Percentiles rank a stretch among this genome's conserved stretches.
Evolutionary conservation across 75 land plant species (phyloP).

Genomic region (Chamaecyparis obtusa): DNA sequence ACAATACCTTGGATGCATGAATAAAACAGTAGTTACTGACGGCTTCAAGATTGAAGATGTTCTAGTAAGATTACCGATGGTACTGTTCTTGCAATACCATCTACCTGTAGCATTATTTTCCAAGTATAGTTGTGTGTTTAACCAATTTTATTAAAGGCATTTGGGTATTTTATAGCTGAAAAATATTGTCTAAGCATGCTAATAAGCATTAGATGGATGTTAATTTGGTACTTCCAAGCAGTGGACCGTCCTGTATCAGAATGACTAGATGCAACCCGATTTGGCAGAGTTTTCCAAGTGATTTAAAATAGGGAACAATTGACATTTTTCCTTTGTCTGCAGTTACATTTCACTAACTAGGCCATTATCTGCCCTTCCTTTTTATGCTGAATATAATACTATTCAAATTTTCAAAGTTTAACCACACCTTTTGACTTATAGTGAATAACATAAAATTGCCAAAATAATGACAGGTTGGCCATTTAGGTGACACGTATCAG

Average conservation of each 20-base stretch:
- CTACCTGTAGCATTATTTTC: not conserved
- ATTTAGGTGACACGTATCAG: conserved; percentile 84
- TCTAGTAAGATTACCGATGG: not conserved
- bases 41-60: not conserved
- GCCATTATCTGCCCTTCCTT: not conserved
- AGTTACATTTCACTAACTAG: not conserved
- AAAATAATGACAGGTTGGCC: conserved; percentile 68
- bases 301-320: not conserved
- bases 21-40: not conserved
- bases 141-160: not conserved
- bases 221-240: not conserved
- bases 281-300: not conserved
- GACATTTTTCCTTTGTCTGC: not conserved
- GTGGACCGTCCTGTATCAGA: not conserved
- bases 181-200: not conserved
- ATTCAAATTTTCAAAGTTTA: not conserved
- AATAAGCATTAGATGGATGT: not conserved
- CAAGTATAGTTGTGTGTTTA: too few species aligned
- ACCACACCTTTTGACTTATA: not conserved
- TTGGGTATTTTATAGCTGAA: not conserved
- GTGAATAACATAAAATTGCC: not conserved
- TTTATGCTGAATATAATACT: not conserved
- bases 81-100: not conserved
- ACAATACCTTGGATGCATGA: not conserved
- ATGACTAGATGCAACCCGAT: not conserved